Percentiles rank a stretch among this genome's conserved stretches.
Conservation (phyloP, 495 filamentous ascomycete species). For the Terfezia boudieri region DNA sequence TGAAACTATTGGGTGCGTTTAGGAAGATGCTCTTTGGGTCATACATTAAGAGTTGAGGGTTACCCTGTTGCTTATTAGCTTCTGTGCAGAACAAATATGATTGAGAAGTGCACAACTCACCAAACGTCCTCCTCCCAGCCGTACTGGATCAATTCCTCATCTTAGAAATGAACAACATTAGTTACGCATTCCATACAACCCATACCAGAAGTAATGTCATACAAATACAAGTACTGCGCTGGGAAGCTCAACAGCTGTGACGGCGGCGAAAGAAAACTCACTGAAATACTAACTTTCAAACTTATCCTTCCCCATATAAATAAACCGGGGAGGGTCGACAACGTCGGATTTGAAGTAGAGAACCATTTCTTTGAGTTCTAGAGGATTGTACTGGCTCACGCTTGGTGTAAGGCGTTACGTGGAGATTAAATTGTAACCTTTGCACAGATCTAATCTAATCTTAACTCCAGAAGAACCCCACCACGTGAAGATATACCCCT, state of each 20-base stretch:
- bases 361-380: conserved; percentile 39
- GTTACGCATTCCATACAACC: too few relatives aligned
- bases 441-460: too few relatives aligned
- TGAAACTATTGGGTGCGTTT: conserved; percentile 43
- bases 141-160: conserved; percentile 86
- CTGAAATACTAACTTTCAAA: conserved; percentile 56
- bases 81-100: not conserved
- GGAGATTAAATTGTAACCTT: too few relatives aligned
- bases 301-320: conserved; percentile 98
- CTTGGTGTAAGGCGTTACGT: too few relatives aligned
- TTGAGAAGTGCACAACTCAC: conserved; percentile 25
- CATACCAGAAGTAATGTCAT: conserved; percentile 3
- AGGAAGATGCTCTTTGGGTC: not conserved
- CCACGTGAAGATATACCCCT: too few relatives aligned
- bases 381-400: not conserved
- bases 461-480: too few relatives aligned
- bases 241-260: not conserved
- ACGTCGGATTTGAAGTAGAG: conserved; percentile 83
- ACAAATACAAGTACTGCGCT: too few relatives aligned
- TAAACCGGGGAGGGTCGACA: conserved; percentile 50
- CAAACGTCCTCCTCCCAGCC: conserved; percentile 92
- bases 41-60: not conserved
- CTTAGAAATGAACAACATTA: conserved; percentile 23
- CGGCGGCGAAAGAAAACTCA: conserved; percentile 1
- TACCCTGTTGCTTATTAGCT: not conserved